Percentiles rank a stretch among this genome's conserved stretches.
Conservation (phyloP, 2,329 filamentous ascomycete species). For the Ciborinia camelliae region DNA sequence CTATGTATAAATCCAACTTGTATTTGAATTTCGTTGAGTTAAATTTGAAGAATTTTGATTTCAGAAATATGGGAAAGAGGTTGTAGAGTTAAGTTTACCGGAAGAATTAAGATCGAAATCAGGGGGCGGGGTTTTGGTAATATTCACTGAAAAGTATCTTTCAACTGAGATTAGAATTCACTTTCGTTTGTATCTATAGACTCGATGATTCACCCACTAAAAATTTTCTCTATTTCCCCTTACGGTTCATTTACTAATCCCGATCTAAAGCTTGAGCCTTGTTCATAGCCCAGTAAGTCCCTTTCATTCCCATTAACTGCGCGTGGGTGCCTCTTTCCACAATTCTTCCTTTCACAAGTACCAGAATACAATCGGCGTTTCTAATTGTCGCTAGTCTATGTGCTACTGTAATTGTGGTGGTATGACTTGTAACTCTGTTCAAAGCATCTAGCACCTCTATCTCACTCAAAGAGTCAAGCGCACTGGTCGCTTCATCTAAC, state of each 20-base stretch:
- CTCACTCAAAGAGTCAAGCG: conserved; percentile 71
- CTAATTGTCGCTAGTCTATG: conserved; percentile 73
- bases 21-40: neutral
- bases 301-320: conserved; percentile 56
- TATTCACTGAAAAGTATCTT: neutral
- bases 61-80: neutral
- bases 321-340: conserved; percentile 25
- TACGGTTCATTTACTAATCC: no score
- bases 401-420: conserved; percentile 72
- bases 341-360: conserved; percentile 23
- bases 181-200: no score
- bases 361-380: conserved; percentile 36
- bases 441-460: conserved; percentile 75
- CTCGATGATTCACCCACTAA: no score
- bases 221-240: no score
- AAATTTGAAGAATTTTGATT: neutral
- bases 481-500: conserved; percentile 76
- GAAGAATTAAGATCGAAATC: neutral
- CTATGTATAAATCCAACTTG: neutral
- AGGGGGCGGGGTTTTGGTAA: neutral
- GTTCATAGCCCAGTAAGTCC: conserved; percentile 53
- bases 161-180: neutral
- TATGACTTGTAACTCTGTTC: conserved; percentile 36
- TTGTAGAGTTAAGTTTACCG: neutral
- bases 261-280: conserved; percentile 64